Evolutionary conservation across 108 stramenopile genomes (phyloP).

Genomic region (Cyclotella baltica): DNA sequence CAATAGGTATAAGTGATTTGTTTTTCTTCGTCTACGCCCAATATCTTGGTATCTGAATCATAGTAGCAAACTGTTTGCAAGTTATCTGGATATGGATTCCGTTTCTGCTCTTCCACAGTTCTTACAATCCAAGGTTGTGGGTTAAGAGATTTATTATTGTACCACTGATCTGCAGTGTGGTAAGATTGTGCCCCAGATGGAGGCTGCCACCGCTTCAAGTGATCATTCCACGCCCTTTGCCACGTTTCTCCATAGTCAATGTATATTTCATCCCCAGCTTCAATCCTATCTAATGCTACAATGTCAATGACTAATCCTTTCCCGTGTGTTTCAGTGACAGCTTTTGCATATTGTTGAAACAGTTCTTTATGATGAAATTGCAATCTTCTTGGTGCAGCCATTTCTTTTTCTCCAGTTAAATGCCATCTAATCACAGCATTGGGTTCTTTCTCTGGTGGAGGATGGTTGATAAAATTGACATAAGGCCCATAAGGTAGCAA

Average conservation of each 20-base stretch:
- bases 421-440: slow-evolving; percentile 48
- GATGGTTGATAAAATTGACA: slow-evolving; percentile 37
- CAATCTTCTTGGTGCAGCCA: slow-evolving; percentile 20
- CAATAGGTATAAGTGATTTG: slow-evolving; percentile 25
- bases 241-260: slow-evolving; percentile 70
- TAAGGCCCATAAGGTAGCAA: slow-evolving; percentile 43
- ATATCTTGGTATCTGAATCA: neutral
- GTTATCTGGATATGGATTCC: slow-evolving; percentile 27
- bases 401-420: slow-evolving; percentile 5
- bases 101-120: slow-evolving; percentile 26
- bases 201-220: slow-evolving; percentile 39
- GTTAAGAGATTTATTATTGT: slow-evolving; percentile 14
- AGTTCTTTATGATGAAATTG: slow-evolving; percentile 43
- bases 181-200: slow-evolving; percentile 29
- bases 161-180: slow-evolving; percentile 29
- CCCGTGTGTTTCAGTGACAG: slow-evolving; percentile 30
- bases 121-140: slow-evolving; percentile 23
- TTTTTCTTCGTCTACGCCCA: slow-evolving; percentile 34
- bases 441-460: slow-evolving; percentile 19
- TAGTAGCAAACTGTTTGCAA: slow-evolving; percentile 14
- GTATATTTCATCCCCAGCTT: slow-evolving; percentile 61
- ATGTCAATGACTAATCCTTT: slow-evolving; percentile 63
- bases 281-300: slow-evolving; percentile 57
- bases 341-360: slow-evolving; percentile 25
- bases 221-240: slow-evolving; percentile 47